Evolutionary conservation across 371 early-diverging fungal genomes (phyloP), one percentile per base, ranked within the genome.

Genomic region (Haplosporangium sp.): DNA sequence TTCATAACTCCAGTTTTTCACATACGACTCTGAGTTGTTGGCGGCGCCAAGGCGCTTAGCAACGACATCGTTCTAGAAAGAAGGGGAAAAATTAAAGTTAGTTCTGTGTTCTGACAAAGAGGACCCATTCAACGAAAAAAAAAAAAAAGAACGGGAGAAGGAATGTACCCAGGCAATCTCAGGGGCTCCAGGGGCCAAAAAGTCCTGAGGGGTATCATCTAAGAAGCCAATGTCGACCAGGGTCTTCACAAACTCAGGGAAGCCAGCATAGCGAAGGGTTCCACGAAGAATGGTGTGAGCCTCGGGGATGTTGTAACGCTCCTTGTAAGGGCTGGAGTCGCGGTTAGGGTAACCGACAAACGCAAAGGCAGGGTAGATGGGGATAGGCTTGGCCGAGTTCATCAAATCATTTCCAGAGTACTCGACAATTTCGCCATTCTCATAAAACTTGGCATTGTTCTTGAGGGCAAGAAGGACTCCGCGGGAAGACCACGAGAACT

Each of bases 401-500:
- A 95, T 93, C 57, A 94, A 86, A 41, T 95, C 96, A 41, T 93
- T 86, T 72, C 97, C 97, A 55, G 92, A 86, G 53, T 97, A 88
- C 64, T 96, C 96, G 59, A 96, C 95, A 50, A 97, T 81, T 82
- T 96, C 91, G 65, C 97, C 97, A 73, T 95, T 88, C 83, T 91
- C 88, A 74, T 92, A 92, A 81, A 91, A 99, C 60, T 87, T 89
- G 59, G 98, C 99, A 46, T 87, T 88, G 84, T 98, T 99, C 83
- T 94, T 89, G 61, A 95, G 90, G 16, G 99, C 99, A 56, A 98
- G 86, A 62, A 99, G 84, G 36, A 98, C 99, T 62, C 98, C 95
- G 68, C 94, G 93, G 9, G 98, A 95, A 38, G 94, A 94, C 99
- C 99, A 99, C 74, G 94, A 93, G 86, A 99, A 99, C 85, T 99